Base-by-base conservation (phyloP, 768 basidiomycete species). In the Naematelia encephala region DNA sequence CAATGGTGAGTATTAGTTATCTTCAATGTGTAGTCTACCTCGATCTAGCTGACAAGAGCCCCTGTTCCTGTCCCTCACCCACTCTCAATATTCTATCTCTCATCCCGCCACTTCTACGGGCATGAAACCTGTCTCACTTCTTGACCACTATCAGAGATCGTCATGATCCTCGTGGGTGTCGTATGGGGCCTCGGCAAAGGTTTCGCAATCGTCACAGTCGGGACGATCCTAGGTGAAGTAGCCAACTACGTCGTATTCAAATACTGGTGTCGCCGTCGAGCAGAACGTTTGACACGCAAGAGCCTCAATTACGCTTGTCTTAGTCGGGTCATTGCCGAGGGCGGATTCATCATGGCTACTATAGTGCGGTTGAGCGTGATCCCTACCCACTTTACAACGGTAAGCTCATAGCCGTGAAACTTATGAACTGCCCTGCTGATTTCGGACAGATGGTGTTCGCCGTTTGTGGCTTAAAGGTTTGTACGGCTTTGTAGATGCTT, bases 201-300 rank as follows among this genome's bases (percentile, higher is more conserved):
- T 2, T 94, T 94, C 66, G 92, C 78, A 0, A 93, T 96, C 69
- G 89, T 52, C 13, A 67, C 65, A 23, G 73, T 64, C 8, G 73
- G 73, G n/a, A 91, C 90, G 0, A 85, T 91, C 66, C 46, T 92
- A 0, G 91, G 90, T 39, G 91, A 93, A 80, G 78, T 91, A 14
- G 91, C 88, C 50, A 91, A 90, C 75, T 91, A 88, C 64, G 88
- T 89, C 70, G 88, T 88, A 0, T 93, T 93, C 83, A 88, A 85
- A 67, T 90, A 87, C 59, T 84, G 86, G 74, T 90, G 89, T 69
- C 74, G 82, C 10, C 77, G 84, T 0, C 85, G 89, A 25, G 90
- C 88, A 1, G 87, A 86, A 61, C 91, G 90, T 63, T 73, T 86
- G 57, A 87, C 88, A 66, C 79, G 80, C 62, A 80, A 74, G 28